These are phyloP conservation scores for Albophoma yamanashiensis DNA, from an alignment of 2,329 filamentous ascomycete genomes.

Conservation along the genomic window DNA sequence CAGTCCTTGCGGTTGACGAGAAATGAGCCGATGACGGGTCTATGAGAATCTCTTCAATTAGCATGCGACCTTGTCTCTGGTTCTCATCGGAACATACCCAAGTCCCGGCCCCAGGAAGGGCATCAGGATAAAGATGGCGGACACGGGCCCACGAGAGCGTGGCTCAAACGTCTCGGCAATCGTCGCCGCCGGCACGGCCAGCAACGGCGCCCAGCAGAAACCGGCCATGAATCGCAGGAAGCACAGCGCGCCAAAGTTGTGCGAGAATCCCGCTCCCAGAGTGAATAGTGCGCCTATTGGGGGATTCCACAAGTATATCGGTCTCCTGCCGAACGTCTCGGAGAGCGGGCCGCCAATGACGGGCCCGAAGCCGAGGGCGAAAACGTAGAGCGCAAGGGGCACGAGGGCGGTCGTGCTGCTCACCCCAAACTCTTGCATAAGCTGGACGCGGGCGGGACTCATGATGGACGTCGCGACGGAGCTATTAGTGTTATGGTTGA, in stretches of 20 bases:
- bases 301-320: slow-evolving; percentile 36
- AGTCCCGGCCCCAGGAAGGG: slow-evolving; percentile 43
- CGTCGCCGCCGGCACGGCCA: slow-evolving; percentile 38
- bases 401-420: slow-evolving; percentile 46
- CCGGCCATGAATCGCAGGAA: slow-evolving; percentile 47
- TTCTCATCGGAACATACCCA: slow-evolving; percentile 25
- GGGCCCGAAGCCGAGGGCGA: slow-evolving; percentile 50
- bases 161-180: slow-evolving; percentile 37
- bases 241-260: slow-evolving; percentile 37
- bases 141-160: slow-evolving; percentile 28
- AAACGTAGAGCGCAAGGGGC: slow-evolving; percentile 46
- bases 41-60: slow-evolving; percentile 5
- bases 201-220: slow-evolving; percentile 34
- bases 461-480: slow-evolving; percentile 44
- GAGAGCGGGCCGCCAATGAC: slow-evolving; percentile 47
- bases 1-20: slow-evolving; percentile 32
- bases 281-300: slow-evolving; percentile 43
- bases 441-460: slow-evolving; percentile 31
- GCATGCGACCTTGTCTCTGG: not conserved
- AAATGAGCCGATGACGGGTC: slow-evolving; percentile 38
- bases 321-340: slow-evolving; percentile 44
- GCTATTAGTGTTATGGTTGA: slow-evolving; percentile 16
- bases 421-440: slow-evolving; percentile 43
- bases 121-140: slow-evolving; percentile 35
- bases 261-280: slow-evolving; percentile 40